Conservation (phyloP, 495 filamentous ascomycete species). For the Xylaria intraflava region DNA sequence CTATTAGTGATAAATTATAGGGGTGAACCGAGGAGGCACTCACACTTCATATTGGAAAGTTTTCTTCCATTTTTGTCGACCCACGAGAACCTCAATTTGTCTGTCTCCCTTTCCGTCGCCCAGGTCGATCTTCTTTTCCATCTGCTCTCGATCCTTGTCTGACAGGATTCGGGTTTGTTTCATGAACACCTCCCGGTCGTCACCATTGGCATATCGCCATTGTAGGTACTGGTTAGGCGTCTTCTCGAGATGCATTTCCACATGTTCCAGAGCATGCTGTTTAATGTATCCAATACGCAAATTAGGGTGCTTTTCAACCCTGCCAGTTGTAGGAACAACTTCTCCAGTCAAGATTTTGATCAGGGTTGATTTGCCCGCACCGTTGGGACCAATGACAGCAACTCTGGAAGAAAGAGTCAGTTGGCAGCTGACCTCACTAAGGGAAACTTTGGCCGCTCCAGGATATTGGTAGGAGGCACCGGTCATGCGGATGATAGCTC, state of each 20-base stretch:
- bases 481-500: slow-evolving; percentile 91
- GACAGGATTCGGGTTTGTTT: slow-evolving; percentile 95
- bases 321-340: slow-evolving; percentile 75
- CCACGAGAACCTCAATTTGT: slow-evolving; percentile 82
- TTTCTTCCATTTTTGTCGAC: slow-evolving; percentile 98
- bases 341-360: slow-evolving; percentile 99
- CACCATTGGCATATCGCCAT: slow-evolving; percentile 96
- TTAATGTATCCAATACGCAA: slow-evolving; percentile 99
- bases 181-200: slow-evolving; percentile 92
- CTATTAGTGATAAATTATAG: not conserved
- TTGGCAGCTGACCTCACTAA: slow-evolving; percentile 78
- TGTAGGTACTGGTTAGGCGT: slow-evolving; percentile 98
- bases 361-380: slow-evolving; percentile 96
- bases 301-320: slow-evolving; percentile 97
- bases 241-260: slow-evolving; percentile 99
- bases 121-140: slow-evolving; percentile 81
- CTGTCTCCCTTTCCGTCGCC: slow-evolving; percentile 71
- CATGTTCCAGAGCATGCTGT: slow-evolving; percentile 97
- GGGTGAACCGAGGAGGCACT: slow-evolving; percentile 23
- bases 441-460: slow-evolving; percentile 71
- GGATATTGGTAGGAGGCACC: slow-evolving; percentile 89
- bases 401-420: slow-evolving; percentile 86
- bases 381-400: slow-evolving; percentile 94
- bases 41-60: slow-evolving; percentile 96
- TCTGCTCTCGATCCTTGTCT: slow-evolving; percentile 75